Evolutionary conservation across 257 asterid species (phyloP).

Genomic region (Jacaranda copaia): DNA sequence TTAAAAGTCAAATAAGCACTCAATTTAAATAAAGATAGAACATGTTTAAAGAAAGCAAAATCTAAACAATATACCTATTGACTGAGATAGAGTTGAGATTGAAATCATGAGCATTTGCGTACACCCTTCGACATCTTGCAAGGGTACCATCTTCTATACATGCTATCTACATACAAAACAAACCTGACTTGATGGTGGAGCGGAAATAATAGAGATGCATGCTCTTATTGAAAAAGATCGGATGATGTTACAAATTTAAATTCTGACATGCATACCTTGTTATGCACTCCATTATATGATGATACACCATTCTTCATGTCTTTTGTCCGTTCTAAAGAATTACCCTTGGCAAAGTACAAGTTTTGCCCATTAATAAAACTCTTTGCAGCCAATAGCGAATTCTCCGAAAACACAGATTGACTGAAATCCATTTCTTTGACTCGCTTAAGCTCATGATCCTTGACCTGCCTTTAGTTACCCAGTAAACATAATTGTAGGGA

Average conservation of each 20-base stretch:
- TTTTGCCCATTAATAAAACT: conserved; percentile 57
- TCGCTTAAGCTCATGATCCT: conserved; percentile 65
- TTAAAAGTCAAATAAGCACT: conserved; percentile 9
- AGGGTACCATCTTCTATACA: conserved; percentile 53
- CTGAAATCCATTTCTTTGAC: conserved; percentile 57
- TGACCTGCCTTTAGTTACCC: conserved; percentile 64
- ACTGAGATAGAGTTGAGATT: conserved; percentile 72
- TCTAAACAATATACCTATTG: conserved; percentile 56
- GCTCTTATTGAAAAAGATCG: conserved; percentile 29
- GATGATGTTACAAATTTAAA: conserved; percentile 30
- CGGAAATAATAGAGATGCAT: conserved; percentile 7
- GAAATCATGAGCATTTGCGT: conserved; percentile 82
- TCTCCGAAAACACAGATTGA: conserved; percentile 65
- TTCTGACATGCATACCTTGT: conserved; percentile 52
- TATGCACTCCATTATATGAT: conserved; percentile 43
- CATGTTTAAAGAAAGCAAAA: not conserved
- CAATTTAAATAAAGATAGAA: conserved; percentile 15
- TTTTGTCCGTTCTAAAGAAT: conserved; percentile 60
- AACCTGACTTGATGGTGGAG: conserved; percentile 27
- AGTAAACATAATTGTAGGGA: conserved; percentile 39
- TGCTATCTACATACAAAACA: conserved; percentile 49
- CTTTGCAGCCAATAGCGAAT: conserved; percentile 73
- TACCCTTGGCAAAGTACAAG: conserved; percentile 46
- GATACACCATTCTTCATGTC: conserved; percentile 40
- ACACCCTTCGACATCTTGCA: conserved; percentile 71